A percentile compares a stretch with the other conserved stretches of the same genome.
phyloP scores from a whole-genome alignment of 2,329 filamentous ascomycete genomes.

The Cladosporium velox region DNA sequence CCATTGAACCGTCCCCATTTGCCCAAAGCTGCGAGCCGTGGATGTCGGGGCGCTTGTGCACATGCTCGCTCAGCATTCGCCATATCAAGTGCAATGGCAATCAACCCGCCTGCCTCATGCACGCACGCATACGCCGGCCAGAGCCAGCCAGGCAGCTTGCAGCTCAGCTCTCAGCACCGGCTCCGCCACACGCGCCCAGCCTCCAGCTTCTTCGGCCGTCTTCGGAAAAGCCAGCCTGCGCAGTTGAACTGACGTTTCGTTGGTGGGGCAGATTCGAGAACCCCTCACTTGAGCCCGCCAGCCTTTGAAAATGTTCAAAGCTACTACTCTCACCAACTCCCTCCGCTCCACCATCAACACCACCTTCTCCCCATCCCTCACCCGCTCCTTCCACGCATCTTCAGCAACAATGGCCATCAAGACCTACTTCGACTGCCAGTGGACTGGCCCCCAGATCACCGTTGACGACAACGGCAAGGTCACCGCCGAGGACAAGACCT shows the following conservation, averaged over 20 bases:
- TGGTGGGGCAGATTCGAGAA: neutral
- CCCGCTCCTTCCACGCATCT: constrained; percentile 63
- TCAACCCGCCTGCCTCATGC: neutral
- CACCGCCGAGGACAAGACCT: constrained; percentile 41
- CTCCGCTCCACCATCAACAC: constrained; percentile 16
- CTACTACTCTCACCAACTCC: constrained; percentile 25
- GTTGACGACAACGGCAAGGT: constrained; percentile 58
- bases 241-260: neutral
- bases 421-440: constrained; percentile 67
- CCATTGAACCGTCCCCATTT: neutral
- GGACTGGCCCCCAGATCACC: constrained; percentile 68
- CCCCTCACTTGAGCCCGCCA: neutral
- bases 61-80: neutral
- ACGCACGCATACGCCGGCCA: neutral
- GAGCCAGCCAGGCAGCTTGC: neutral
- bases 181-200: neutral
- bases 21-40: neutral
- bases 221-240: neutral
- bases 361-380: constrained; percentile 37
- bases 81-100: constrained; percentile 6
- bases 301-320: constrained; percentile 23
- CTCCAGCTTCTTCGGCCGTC: constrained; percentile 7
- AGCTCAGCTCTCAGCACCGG: neutral
- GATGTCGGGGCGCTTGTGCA: neutral
- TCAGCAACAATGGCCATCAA: constrained; percentile 73